Evolutionary conservation across 805 yeast genomes (phyloP).

Genomic region (Metschnikowia reukaufii): DNA sequence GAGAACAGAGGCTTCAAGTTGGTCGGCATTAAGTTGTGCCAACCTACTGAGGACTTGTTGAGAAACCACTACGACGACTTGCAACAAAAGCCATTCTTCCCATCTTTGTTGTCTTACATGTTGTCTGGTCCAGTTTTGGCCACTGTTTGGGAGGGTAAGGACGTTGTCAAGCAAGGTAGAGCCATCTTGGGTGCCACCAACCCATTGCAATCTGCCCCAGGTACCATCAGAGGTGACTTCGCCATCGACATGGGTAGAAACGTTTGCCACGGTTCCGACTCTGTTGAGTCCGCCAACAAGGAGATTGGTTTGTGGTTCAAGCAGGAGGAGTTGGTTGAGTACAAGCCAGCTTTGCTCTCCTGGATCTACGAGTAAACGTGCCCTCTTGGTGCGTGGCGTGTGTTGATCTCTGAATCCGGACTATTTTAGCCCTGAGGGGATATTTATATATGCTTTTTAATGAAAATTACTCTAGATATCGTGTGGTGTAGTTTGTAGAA

Average conservation of each 20-base stretch:
- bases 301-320: slow-evolving; percentile 98
- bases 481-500: no score
- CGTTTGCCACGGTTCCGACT: slow-evolving; percentile 99
- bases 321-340: slow-evolving; percentile 90
- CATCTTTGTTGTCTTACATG: slow-evolving; percentile 95
- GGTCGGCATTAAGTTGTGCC: slow-evolving; percentile 89
- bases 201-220: slow-evolving; percentile 96
- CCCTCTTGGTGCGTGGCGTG: background rate
- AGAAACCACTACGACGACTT: slow-evolving; percentile 95
- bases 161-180: slow-evolving; percentile 98
- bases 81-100: slow-evolving; percentile 96
- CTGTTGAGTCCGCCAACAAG: slow-evolving; percentile 95
- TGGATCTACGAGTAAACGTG: slow-evolving; percentile 89
- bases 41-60: slow-evolving; percentile 83
- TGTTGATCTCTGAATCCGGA: background rate
- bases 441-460: background rate
- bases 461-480: background rate
- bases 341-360: slow-evolving; percentile 78
- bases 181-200: slow-evolving; percentile 97
- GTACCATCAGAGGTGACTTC: slow-evolving; percentile 99
- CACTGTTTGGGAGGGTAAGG: slow-evolving; percentile 99
- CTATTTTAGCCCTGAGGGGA: background rate
- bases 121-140: slow-evolving; percentile 97
- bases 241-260: slow-evolving; percentile 99
- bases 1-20: slow-evolving; percentile 97